These are phyloP conservation scores for Capsicum baccatum DNA, from an alignment of 257 asterid species.

Conservation along the genomic window DNA sequence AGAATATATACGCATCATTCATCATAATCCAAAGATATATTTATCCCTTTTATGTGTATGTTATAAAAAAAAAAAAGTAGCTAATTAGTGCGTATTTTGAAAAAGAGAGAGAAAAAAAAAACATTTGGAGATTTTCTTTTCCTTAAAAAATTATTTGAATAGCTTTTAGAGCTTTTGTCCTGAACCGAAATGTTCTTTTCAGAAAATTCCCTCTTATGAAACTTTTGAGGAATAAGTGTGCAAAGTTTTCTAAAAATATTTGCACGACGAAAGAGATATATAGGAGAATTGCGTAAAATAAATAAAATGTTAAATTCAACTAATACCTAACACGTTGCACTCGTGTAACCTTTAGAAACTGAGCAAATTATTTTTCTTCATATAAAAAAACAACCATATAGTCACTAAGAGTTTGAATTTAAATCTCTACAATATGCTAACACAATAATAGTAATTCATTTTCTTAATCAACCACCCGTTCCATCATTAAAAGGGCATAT, in stretches of 20 bases:
- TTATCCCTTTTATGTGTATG: too few species aligned
- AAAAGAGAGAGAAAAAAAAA: too few species aligned
- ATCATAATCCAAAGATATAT: too few species aligned
- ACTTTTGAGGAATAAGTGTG: background rate
- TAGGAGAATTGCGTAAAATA: background rate
- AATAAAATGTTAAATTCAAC: background rate
- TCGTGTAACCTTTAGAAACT: background rate
- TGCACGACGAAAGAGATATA: background rate
- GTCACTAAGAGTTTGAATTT: background rate
- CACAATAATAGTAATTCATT: background rate
- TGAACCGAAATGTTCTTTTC: background rate
- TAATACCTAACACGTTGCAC: background rate
- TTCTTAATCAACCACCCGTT: background rate
- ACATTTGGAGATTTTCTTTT: background rate
- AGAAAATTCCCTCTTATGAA: background rate
- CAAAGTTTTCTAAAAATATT: background rate
- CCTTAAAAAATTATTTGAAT: background rate
- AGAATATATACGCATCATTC: too few species aligned
- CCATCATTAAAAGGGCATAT: too few species aligned
- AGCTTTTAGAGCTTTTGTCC: background rate
- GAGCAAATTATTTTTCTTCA: background rate
- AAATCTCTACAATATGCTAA: background rate
- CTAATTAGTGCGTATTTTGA: too few species aligned
- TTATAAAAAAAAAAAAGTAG: too few species aligned
- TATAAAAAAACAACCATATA: background rate